Evolutionary conservation across 2,329 filamentous ascomycete genomes (phyloP), one percentile per base, ranked within the genome.

Genomic region (Chalara sp.): DNA sequence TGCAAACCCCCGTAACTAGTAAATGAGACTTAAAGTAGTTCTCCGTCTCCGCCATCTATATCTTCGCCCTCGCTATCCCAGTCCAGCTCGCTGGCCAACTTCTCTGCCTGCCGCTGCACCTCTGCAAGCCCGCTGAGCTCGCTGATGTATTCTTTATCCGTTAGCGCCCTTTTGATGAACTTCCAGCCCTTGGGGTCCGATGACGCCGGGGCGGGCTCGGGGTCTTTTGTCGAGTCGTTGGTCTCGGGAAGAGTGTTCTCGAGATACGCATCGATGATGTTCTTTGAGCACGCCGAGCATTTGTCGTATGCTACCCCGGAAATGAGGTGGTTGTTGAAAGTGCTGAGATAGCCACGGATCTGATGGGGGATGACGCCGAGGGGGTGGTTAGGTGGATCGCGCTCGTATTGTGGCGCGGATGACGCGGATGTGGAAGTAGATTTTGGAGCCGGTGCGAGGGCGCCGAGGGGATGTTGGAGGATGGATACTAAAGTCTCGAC

Each of bases 401-500:
- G 73, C 49, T 80, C 77, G 47, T 78, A 78, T 3, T 68, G 58
- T 1, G 61, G 29, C 31, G 65, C 57, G 6, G 70, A 67, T 1
- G 68, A 62, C 3, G 67, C 64, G 47, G 71, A 56, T 31, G 62
- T 63, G 6, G 53, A 31, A 8, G 58, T 56, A 6, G 57, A 32
- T 33, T 67, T 65, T 0, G 81, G 81, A n/a, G 80, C 80, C 5
- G 78, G 76, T 0, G 81, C 81, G 46, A 78, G 72, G 21, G 80
- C 73, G n/a, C 81, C 78, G 6, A 86, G 72, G 0, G 91, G 90
- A 64, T 96, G 92, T 65, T 99, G 93, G 7, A 96, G 74, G 35
- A 96, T 72, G 52, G 88, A 95, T 7, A 91, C 84, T 31, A 99
- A 78, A 5, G 97, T 76, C 68, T 99, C 93, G 45, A 97, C 92